phyloP scores from a whole-genome alignment of 2,329 filamentous ascomycete species.

The Penicillium sp. region DNA sequence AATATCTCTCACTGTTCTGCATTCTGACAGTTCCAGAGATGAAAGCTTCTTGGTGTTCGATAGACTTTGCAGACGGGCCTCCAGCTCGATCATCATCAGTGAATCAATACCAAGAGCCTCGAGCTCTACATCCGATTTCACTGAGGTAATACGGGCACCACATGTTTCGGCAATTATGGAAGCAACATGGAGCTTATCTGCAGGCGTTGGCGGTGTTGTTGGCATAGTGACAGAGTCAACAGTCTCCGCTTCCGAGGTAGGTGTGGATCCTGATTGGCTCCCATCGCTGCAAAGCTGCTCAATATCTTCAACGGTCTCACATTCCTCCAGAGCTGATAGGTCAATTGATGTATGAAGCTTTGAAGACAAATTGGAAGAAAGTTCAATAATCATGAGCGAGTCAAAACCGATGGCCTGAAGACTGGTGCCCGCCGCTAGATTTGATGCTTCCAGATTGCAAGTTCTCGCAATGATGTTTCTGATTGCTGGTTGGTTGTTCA shows the following conservation, averaged over 20 bases:
- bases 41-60: background rate
- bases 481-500: background rate
- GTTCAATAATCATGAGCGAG: background rate
- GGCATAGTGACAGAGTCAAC: background rate
- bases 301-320: background rate
- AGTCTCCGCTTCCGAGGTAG: background rate
- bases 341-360: background rate
- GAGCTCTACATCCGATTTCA: background rate
- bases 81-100: background rate
- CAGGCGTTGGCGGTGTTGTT: background rate
- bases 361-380: background rate
- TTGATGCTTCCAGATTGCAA: background rate
- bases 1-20: background rate
- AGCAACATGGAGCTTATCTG: background rate
- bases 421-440: background rate
- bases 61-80: background rate
- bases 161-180: background rate
- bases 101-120: background rate
- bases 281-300: background rate
- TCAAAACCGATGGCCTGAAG: background rate
- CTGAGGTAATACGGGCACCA: background rate
- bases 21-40: background rate
- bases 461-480: background rate
- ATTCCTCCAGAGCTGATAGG: background rate
- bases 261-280: background rate